Evolutionary conservation across 176 grass and related monocot species (phyloP).

Genomic region (Thinopyrum elongatum): DNA sequence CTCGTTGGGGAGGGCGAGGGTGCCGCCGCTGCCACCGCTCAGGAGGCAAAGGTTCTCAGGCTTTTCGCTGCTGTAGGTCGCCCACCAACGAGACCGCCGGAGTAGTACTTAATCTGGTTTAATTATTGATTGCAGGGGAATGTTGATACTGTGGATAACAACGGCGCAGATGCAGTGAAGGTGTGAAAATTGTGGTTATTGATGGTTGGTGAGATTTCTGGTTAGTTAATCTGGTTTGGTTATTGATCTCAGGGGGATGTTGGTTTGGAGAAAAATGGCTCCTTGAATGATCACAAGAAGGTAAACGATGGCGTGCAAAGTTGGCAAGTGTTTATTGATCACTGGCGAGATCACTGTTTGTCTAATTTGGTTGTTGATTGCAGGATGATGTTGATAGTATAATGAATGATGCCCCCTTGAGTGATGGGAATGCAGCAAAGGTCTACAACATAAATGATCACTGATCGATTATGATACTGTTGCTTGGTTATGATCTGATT

Average conservation of each 20-base stretch:
- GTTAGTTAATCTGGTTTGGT: conserved; percentile 1
- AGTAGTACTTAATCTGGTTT: neutral
- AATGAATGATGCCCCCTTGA: too few species aligned
- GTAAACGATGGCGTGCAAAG: neutral
- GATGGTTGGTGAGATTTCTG: neutral
- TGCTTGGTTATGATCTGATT: too few species aligned
- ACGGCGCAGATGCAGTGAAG: neutral
- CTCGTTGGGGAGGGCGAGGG: too few species aligned
- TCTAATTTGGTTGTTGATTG: neutral
- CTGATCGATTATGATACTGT: too few species aligned
- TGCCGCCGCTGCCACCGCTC: neutral
- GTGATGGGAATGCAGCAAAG: too few species aligned
- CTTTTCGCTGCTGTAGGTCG: neutral
- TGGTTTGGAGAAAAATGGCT: neutral
- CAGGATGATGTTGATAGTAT: too few species aligned
- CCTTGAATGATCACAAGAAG: neutral
- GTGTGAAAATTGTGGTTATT: neutral
- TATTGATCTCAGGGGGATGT: conserved; percentile 5
- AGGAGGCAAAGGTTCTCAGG: neutral
- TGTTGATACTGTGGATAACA: neutral
- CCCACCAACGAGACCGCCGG: neutral
- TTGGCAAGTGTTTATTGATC: neutral
- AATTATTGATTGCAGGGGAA: conserved; percentile 14
- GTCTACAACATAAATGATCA: too few species aligned
- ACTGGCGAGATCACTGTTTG: neutral